These are phyloP conservation scores for Metschnikowia lochheadii DNA, from an alignment of 805 yeast species.

Conservation along the genomic window DNA sequence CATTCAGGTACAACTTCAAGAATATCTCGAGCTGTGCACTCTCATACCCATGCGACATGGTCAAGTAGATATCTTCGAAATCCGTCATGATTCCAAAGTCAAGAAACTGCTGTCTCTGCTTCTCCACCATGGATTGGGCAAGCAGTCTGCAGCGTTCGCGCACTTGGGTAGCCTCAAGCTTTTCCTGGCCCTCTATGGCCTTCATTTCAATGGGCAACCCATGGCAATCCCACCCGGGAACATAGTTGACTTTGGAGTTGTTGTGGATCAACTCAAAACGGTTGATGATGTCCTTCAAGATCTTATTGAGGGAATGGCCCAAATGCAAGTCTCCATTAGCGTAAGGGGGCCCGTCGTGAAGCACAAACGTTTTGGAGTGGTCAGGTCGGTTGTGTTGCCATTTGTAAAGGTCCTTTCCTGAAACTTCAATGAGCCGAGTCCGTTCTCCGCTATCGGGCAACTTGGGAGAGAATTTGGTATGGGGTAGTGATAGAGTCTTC, in stretches of 20 bases:
- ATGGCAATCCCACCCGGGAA: conserved; percentile 99
- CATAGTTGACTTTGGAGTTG: conserved; percentile 63
- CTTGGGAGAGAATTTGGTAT: conserved; percentile 49
- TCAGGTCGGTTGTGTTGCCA: conserved; percentile 43
- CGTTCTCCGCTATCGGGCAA: conserved; percentile 48
- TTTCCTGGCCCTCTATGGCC: conserved; percentile 46
- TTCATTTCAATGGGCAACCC: conserved; percentile 95
- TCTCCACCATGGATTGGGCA: conserved; percentile 62
- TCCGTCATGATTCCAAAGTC: conserved; percentile 80
- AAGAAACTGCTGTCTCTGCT: conserved; percentile 62
- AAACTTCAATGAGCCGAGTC: conserved; percentile 41
- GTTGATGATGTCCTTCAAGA: conserved; percentile 79
- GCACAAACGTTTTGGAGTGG: conserved; percentile 44
- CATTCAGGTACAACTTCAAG: conserved; percentile 55
- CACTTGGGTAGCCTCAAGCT: conserved; percentile 45
- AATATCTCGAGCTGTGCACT: conserved; percentile 71
- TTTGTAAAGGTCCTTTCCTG: conserved; percentile 58
- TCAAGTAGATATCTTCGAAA: conserved; percentile 68
- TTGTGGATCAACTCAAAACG: conserved; percentile 58
- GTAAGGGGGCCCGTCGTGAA: conserved; percentile 98
- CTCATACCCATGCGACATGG: conserved; percentile 71
- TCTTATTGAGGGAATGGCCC: conserved; percentile 89
- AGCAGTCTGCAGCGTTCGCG: conserved; percentile 63
- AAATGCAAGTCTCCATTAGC: conserved; percentile 93
- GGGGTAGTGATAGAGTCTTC: conserved; percentile 59